These are phyloP conservation scores for Cymbopogon flexuosus DNA, from an alignment of 202 grass and related monocot genomes.

Conservation along the genomic window DNA sequence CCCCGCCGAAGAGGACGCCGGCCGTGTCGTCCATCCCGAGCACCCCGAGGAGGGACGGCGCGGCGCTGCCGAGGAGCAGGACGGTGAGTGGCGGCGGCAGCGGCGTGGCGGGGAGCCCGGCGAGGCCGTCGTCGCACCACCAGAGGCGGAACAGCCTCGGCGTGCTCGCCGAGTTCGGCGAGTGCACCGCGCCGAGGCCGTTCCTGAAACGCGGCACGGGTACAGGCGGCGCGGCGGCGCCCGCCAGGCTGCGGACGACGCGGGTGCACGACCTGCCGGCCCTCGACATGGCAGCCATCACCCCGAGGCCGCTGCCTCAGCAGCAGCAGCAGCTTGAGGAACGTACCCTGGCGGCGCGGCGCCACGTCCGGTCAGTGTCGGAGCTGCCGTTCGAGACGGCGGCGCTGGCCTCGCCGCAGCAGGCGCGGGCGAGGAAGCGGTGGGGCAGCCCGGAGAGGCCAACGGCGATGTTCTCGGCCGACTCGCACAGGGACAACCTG, in stretches of 20 bases:
- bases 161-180: neutral
- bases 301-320: neutral
- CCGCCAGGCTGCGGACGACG: conserved; percentile 2
- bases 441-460: conserved; percentile 40
- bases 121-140: conserved; percentile 9
- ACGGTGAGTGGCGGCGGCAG: neutral
- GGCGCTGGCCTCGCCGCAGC: conserved; percentile 3
- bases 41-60: conserved; percentile 26
- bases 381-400: conserved; percentile 28
- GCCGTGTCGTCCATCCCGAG: neutral
- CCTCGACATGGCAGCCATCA: conserved; percentile 9
- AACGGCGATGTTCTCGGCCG: neutral
- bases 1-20: conserved; percentile 24
- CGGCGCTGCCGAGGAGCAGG: conserved; percentile 23
- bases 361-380: conserved; percentile 28
- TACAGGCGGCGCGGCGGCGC: conserved; percentile 37
- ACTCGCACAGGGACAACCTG: conserved; percentile 38
- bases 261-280: conserved; percentile 31
- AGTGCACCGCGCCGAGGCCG: conserved; percentile 23
- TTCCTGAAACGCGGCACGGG: conserved; percentile 54
- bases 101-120: neutral
- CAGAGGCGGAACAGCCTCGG: conserved; percentile 30
- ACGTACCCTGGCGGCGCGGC: neutral
- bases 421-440: conserved; percentile 29
- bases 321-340: neutral